phyloP scores from a whole-genome alignment of 139 green algal species.

The Micractinium sp. region DNA sequence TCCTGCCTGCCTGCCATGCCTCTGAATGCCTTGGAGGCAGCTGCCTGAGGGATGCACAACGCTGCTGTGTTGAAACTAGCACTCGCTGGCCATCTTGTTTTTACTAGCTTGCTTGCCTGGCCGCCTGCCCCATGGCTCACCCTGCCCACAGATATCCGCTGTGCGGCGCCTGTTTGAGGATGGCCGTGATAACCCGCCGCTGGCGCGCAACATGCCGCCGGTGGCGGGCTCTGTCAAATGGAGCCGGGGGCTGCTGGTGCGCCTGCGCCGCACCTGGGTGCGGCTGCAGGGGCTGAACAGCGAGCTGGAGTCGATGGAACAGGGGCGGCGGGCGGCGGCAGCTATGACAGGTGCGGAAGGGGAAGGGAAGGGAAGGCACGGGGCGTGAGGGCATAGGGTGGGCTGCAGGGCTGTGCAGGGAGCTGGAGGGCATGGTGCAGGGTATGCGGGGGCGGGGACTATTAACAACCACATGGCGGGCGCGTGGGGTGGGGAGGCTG shows the following conservation, averaged over 20 bases:
- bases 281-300: constrained; percentile 70
- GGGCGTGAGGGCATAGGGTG: neutral
- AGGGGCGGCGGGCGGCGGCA: constrained; percentile 21
- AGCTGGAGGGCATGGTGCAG: no score
- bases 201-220: constrained; percentile 85
- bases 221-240: constrained; percentile 90
- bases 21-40: neutral
- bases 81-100: neutral
- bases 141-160: neutral
- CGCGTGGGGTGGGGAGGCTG: no score
- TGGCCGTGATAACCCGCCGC: constrained; percentile 59
- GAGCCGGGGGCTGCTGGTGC: constrained; percentile 81
- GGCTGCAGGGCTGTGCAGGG: neutral
- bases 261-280: constrained; percentile 85
- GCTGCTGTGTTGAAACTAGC: neutral
- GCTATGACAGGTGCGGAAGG: constrained; percentile 14
- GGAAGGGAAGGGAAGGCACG: neutral
- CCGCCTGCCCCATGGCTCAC: neutral
- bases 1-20: no score
- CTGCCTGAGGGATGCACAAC: neutral
- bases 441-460: no score
- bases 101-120: neutral
- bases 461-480: no score
- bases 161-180: constrained; percentile 32
- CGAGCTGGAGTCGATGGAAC: constrained; percentile 47